These are phyloP conservation scores for Hypomontagnella monticulosa DNA, from an alignment of 495 filamentous ascomycete genomes.

Conservation along the genomic window DNA sequence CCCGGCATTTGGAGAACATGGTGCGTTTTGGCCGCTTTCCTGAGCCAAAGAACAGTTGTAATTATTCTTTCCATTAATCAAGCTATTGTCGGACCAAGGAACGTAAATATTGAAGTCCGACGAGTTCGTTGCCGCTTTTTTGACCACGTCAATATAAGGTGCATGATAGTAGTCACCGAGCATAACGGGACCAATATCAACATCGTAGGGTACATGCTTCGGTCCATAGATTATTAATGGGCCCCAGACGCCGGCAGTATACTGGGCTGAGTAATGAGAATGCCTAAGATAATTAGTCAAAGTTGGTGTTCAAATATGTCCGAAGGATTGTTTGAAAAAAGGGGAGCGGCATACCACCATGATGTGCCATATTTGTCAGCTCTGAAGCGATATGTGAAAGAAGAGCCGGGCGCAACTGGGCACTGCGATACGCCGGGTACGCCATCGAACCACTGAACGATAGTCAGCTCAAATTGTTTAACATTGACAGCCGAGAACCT, in stretches of 20 bases:
- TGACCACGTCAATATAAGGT: neutral
- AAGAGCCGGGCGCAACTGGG: constrained; percentile 2
- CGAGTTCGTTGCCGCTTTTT: too few species aligned
- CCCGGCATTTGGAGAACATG: too few species aligned
- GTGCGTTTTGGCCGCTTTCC: too few species aligned
- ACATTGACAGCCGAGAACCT: too few species aligned
- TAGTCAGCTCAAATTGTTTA: too few species aligned
- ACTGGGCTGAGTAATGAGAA: constrained; percentile 1
- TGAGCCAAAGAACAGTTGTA: too few species aligned
- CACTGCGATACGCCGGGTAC: constrained; percentile 6
- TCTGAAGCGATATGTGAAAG: constrained; percentile 1
- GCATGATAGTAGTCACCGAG: constrained; percentile 1
- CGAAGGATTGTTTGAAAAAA: too few species aligned
- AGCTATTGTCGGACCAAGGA: too few species aligned
- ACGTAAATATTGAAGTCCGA: too few species aligned
- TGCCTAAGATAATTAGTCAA: too few species aligned
- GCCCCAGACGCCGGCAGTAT: constrained; percentile 2
- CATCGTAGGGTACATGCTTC: neutral
- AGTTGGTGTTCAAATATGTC: too few species aligned
- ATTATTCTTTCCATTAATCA: too few species aligned
- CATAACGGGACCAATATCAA: neutral
- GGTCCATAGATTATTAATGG: constrained; percentile 3
- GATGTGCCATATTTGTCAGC: constrained; percentile 4
- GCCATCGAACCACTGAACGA: neutral
- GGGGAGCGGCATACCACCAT: neutral